These are phyloP conservation scores for Boletus pseudo-olivaceus DNA, from an alignment of 768 basidiomycete genomes.

Conservation along the genomic window DNA sequence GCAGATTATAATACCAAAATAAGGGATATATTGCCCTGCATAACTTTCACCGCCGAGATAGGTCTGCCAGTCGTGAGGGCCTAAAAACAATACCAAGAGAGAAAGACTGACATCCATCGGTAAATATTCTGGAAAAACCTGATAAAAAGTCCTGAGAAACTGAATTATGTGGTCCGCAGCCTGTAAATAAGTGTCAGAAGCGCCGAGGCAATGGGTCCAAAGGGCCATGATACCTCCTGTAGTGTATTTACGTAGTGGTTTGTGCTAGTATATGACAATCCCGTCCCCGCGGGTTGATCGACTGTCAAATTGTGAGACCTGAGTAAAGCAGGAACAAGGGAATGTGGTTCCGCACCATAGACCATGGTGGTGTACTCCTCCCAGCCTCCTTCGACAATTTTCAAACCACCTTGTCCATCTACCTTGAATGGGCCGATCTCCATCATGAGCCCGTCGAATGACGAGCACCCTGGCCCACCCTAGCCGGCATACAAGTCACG, in stretches of 20 bases:
- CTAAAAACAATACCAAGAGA: not conserved
- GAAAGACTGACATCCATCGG: conserved; percentile 67
- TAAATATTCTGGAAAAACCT: conserved; percentile 85
- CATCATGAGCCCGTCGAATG: conserved; percentile 97
- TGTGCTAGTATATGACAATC: conserved; percentile 86
- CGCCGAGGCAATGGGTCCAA: not conserved
- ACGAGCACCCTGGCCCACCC: conserved; percentile 97
- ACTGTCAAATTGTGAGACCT: conserved; percentile 47
- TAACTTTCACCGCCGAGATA: conserved; percentile 96
- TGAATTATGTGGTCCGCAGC: conserved; percentile 74
- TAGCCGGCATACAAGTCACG: conserved; percentile 27
- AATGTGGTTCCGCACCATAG: conserved; percentile 60
- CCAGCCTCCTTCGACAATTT: conserved; percentile 85
- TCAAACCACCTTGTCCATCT: conserved; percentile 69
- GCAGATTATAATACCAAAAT: conserved; percentile 59
- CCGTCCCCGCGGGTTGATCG: conserved; percentile 96
- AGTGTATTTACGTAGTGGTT: conserved; percentile 82
- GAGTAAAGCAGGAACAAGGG: not conserved
- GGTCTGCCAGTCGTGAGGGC: conserved; percentile 53
- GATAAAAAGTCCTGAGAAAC: conserved; percentile 86
- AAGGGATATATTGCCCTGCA: conserved; percentile 97
- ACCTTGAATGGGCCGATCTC: conserved; percentile 92
- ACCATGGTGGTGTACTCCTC: conserved; percentile 96
- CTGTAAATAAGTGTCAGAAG: conserved; percentile 35
- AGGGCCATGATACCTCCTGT: conserved; percentile 46